A percentile compares a stretch with the other conserved stretches of the same genome.
Conservation (phyloP, 352 stramenopile species). For the Phytopythium mirpurense region DNA sequence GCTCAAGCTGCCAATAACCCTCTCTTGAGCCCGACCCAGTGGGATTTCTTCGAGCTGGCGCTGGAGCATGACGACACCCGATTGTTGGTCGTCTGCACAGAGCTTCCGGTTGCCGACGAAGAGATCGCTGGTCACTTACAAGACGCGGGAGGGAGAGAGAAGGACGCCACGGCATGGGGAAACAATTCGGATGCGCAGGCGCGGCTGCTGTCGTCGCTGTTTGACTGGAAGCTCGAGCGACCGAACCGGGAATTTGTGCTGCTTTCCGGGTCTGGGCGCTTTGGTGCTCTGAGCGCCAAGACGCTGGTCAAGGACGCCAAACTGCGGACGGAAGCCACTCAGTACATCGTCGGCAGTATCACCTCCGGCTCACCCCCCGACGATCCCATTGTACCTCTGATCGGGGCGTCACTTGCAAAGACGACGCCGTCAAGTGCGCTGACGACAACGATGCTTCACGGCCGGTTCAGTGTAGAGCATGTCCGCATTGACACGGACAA, state of each 20-base stretch:
- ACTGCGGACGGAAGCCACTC: constrained; percentile 32
- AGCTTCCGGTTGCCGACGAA: constrained; percentile 45
- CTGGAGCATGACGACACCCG: constrained; percentile 26
- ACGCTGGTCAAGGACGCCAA: constrained; percentile 41
- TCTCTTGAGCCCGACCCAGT: constrained; percentile 50
- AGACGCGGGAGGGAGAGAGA: constrained; percentile 1
- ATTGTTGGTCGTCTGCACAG: constrained; percentile 43
- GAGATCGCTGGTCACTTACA: not conserved
- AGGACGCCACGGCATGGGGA: constrained; percentile 36
- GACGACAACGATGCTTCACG: constrained; percentile 10
- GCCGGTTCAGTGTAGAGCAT: constrained; percentile 53
- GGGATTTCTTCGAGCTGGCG: constrained; percentile 46
- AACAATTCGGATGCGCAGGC: constrained; percentile 25
- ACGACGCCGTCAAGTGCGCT: not conserved
- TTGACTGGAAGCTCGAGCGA: constrained; percentile 68
- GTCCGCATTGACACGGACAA: constrained; percentile 11
- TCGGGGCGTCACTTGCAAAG: constrained; percentile 3
- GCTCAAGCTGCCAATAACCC: constrained; percentile 52
- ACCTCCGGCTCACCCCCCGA: constrained; percentile 6
- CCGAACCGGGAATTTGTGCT: constrained; percentile 37
- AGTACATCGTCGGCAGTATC: constrained; percentile 42
- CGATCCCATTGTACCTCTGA: constrained; percentile 3
- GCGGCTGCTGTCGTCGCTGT: constrained; percentile 43
- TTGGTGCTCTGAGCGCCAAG: constrained; percentile 23
- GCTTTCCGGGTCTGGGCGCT: constrained; percentile 31